Conservation (phyloP, 331 rosid genomes). For the Malus hybrid region DNA sequence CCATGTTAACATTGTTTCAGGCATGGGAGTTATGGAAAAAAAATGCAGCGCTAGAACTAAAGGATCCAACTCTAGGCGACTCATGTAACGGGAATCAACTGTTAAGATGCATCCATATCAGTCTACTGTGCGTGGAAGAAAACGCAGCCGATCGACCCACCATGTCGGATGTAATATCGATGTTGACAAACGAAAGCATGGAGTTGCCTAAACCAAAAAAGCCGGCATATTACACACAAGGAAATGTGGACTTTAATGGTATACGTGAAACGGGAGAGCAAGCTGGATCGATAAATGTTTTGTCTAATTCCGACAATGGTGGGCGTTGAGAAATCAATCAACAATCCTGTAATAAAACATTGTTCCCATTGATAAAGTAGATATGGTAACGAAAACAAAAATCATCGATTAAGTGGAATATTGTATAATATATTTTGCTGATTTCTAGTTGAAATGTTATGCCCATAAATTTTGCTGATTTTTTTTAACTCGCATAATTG, state of each 20-base stretch:
- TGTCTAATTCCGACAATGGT: not conserved
- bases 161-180: constrained; percentile 1
- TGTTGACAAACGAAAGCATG: constrained; percentile 5
- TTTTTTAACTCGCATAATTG: too few species aligned
- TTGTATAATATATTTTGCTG: too few species aligned
- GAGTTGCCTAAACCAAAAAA: not conserved
- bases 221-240: not conserved
- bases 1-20: not conserved
- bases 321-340: not conserved
- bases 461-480: too few species aligned
- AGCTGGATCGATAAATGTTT: not conserved
- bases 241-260: not conserved
- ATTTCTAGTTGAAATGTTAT: too few species aligned
- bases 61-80: not conserved
- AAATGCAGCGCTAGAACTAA: not conserved
- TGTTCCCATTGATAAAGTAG: too few species aligned
- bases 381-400: too few species aligned
- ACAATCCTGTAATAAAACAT: not conserved
- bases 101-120: not conserved
- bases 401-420: too few species aligned
- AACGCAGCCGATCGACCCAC: not conserved
- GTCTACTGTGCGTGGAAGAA: not conserved
- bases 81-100: not conserved
- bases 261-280: not conserved
- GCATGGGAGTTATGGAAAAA: constrained; percentile 7